phyloP scores from a whole-genome alignment of 2,329 filamentous ascomycete species.

The Verticillium tricorpus region DNA sequence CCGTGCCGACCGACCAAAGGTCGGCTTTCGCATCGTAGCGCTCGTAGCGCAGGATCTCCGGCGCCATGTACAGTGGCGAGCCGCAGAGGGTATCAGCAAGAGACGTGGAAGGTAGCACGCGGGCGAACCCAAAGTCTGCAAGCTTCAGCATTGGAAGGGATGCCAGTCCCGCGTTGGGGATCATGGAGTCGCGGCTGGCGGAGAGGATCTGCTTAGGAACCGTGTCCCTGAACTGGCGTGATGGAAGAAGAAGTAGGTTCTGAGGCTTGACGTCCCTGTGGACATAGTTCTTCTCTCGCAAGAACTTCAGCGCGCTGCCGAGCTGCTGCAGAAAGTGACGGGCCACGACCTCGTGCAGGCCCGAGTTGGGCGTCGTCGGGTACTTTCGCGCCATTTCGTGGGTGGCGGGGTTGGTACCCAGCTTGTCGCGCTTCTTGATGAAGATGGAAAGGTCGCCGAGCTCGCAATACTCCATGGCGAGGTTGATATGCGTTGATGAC shows the following conservation, averaged over 20 bases:
- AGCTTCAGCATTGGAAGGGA: conserved; percentile 88
- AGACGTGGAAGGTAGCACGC: conserved; percentile 80
- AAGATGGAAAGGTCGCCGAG: conserved; percentile 91
- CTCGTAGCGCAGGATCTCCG: conserved; percentile 80
- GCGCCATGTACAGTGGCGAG: conserved; percentile 78
- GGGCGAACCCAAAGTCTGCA: conserved; percentile 81
- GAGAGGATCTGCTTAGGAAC: conserved; percentile 65
- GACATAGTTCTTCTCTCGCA: conserved; percentile 80
- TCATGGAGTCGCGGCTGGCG: conserved; percentile 74
- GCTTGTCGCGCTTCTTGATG: conserved; percentile 86
- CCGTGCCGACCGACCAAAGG: conserved; percentile 83
- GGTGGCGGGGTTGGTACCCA: conserved; percentile 75
- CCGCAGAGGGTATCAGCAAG: conserved; percentile 76
- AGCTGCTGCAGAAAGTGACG: conserved; percentile 96
- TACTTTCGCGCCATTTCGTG: conserved; percentile 92
- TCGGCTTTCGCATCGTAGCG: conserved; percentile 73
- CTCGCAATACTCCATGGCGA: conserved; percentile 98
- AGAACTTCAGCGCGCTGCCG: conserved; percentile 83
- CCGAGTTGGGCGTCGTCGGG: conserved; percentile 74
- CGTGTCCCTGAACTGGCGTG: conserved; percentile 63
- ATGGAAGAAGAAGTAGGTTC: conserved; percentile 86
- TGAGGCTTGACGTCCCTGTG: conserved; percentile 98
- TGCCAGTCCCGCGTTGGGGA: conserved; percentile 73
- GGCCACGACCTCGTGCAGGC: conserved; percentile 94
- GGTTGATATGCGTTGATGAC: conserved; percentile 80